A percentile compares a stretch with the other conserved stretches of the same genome.
These are phyloP conservation scores for Colletotrichum musae DNA, from an alignment of 2,329 filamentous ascomycete species.

Conservation along the genomic window DNA sequence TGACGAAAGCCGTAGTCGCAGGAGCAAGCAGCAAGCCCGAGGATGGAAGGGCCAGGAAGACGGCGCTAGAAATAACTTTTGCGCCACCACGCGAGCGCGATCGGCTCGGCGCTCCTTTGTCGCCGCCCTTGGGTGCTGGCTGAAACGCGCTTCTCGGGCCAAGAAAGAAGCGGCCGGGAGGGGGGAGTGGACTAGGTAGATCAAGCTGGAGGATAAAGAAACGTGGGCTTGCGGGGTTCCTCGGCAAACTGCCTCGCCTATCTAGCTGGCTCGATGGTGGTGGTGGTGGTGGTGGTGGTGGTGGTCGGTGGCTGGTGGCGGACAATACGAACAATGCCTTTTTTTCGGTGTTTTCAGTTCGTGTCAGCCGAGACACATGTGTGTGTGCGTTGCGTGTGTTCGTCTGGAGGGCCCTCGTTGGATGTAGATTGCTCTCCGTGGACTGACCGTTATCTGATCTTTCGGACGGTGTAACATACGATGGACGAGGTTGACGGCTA, in stretches of 20 bases:
- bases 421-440: too few species aligned
- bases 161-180: background rate
- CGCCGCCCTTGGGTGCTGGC: conserved; percentile 13
- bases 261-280: background rate
- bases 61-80: conserved; percentile 30
- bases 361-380: too few species aligned
- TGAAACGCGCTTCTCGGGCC: conserved; percentile 26
- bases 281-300: background rate
- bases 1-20: too few species aligned
- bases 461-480: too few species aligned
- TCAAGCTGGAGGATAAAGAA: conserved; percentile 1
- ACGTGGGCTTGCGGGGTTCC: background rate
- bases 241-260: background rate
- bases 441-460: too few species aligned
- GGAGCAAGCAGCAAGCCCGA: background rate
- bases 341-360: too few species aligned
- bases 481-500: too few species aligned
- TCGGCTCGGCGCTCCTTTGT: conserved; percentile 3
- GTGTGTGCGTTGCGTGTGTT: too few species aligned
- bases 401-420: too few species aligned
- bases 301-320: background rate
- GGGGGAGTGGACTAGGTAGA: background rate
- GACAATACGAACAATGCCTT: background rate
- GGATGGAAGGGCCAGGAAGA: conserved; percentile 3
- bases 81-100: conserved; percentile 14